Evolutionary conservation across 352 stramenopile species (phyloP).

Genomic region (Pythium angustatum): DNA sequence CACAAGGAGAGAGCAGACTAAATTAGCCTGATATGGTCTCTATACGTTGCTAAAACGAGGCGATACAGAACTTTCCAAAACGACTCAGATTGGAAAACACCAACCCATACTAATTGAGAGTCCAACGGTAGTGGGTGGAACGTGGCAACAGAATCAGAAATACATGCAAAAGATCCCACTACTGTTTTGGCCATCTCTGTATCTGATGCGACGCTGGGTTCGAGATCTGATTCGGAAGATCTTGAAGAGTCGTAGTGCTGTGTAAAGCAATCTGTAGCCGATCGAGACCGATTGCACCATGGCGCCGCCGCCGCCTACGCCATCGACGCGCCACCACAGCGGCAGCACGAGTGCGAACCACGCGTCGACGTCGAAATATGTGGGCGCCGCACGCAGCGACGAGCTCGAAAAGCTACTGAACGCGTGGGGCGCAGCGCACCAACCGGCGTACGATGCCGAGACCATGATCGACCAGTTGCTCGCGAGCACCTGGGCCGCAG

Average conservation of each 20-base stretch:
- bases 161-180: no score
- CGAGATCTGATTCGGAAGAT: constrained; percentile 2
- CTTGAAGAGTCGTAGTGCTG: constrained; percentile 11
- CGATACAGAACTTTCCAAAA: constrained; percentile 1
- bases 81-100: constrained; percentile 13
- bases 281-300: background rate
- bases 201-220: background rate
- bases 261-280: background rate
- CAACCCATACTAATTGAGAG: no score
- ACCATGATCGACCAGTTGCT: constrained; percentile 83
- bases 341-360: background rate
- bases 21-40: background rate
- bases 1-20: background rate
- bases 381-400: constrained; percentile 32
- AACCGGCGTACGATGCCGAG: constrained; percentile 58
- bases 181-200: no score
- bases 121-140: background rate
- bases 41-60: constrained; percentile 24
- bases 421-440: constrained; percentile 23
- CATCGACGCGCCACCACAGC: constrained; percentile 1
- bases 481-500: constrained; percentile 50
- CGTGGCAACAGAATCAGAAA: no score
- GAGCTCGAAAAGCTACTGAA: constrained; percentile 68
- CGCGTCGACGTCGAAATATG: background rate
- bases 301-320: background rate